Evolutionary conservation across 768 basidiomycete genomes (phyloP).

Genomic region (Multifurca ochricompacta): DNA sequence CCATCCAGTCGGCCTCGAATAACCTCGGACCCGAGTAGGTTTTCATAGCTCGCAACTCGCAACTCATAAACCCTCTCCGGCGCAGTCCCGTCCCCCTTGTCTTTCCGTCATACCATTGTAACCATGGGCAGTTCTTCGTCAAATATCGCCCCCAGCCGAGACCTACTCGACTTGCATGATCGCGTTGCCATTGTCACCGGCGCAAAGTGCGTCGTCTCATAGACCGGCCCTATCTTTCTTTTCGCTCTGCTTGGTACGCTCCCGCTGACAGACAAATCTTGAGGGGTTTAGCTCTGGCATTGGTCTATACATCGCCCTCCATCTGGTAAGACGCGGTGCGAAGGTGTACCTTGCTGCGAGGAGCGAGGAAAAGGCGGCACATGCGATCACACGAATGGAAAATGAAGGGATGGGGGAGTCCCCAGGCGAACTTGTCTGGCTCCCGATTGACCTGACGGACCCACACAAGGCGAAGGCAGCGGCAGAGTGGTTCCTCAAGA

Average conservation of each 20-base stretch:
- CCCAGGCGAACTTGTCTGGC: conserved; percentile 30
- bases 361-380: conserved; percentile 27
- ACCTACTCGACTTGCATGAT: conserved; percentile 39
- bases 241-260: background rate
- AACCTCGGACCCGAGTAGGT: background rate
- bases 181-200: conserved; percentile 45
- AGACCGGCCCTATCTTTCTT: background rate
- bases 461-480: conserved; percentile 29
- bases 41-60: no score
- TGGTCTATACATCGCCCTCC: conserved; percentile 20
- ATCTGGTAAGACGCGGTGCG: conserved; percentile 36
- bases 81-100: background rate
- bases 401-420: conserved; percentile 27
- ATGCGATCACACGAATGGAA: conserved; percentile 30
- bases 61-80: background rate
- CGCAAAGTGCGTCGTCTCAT: conserved; percentile 33
- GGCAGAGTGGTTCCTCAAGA: conserved; percentile 32
- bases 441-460: conserved; percentile 35
- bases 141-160: conserved; percentile 27
- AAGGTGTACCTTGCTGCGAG: conserved; percentile 35
- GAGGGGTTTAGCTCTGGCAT: conserved; percentile 10
- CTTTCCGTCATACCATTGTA: background rate
- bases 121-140: conserved; percentile 12
- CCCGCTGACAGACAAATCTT: background rate
- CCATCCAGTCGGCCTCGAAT: background rate